phyloP scores from a whole-genome alignment of 2,329 filamentous ascomycete species.

The Macrophomina phaseolina region DNA sequence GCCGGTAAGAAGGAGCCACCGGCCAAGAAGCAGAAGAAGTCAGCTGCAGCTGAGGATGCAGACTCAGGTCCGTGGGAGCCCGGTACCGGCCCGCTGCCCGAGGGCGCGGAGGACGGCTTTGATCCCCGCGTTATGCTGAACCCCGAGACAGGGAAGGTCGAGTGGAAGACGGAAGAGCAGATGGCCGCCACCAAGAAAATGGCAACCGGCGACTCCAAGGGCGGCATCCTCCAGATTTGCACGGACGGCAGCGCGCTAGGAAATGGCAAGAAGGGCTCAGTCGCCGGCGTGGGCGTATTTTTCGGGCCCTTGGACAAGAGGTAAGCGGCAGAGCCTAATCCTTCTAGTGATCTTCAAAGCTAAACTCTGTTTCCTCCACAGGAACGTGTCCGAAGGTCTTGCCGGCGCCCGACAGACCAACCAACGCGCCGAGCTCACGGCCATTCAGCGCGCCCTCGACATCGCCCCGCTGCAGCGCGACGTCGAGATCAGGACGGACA shows the following conservation, averaged over 20 bases:
- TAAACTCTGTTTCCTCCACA: slow-evolving; percentile 36
- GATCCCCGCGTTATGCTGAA: slow-evolving; percentile 64
- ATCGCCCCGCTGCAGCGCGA: slow-evolving; percentile 70
- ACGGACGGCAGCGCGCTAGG: slow-evolving; percentile 67
- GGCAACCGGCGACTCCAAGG: slow-evolving; percentile 49
- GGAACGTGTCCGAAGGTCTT: slow-evolving; percentile 78
- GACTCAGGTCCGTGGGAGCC: slow-evolving; percentile 37
- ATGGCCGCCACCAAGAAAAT: slow-evolving; percentile 53
- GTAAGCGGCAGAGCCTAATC: slow-evolving; percentile 44
- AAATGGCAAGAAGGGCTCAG: slow-evolving; percentile 62
- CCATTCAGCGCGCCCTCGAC: slow-evolving; percentile 82
- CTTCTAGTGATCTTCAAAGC: slow-evolving; percentile 19
- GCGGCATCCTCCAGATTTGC: slow-evolving; percentile 63
- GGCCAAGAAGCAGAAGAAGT: slow-evolving; percentile 47
- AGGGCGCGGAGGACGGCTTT: slow-evolving; percentile 65
- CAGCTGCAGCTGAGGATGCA: slow-evolving; percentile 42
- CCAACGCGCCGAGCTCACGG: slow-evolving; percentile 89
- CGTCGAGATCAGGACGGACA: slow-evolving; percentile 85
- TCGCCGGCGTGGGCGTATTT: slow-evolving; percentile 68
- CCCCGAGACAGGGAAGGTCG: slow-evolving; percentile 57
- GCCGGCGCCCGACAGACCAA: slow-evolving; percentile 82
- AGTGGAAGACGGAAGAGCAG: slow-evolving; percentile 61
- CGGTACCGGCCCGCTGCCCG: slow-evolving; percentile 61
- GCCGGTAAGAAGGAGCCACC: slow-evolving; percentile 33
- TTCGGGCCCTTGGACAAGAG: slow-evolving; percentile 65